Conservation (phyloP, 352 stramenopile genomes). For the Pythium brachiatum region DNA sequence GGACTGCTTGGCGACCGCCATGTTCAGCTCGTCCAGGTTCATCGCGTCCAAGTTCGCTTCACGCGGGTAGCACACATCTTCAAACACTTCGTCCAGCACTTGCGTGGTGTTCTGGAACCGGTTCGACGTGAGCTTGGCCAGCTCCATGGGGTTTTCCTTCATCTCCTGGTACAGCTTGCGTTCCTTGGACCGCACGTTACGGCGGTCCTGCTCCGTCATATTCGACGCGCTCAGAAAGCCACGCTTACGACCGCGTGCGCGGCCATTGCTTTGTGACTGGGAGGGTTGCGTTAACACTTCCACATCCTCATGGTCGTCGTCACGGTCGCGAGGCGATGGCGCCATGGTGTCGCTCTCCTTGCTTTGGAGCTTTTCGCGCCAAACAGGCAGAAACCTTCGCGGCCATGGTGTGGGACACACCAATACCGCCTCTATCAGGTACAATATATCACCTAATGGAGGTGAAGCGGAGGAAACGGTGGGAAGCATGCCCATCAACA, state of each 20-base stretch:
- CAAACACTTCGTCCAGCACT: slow-evolving; percentile 74
- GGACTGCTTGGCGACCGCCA: slow-evolving; percentile 70
- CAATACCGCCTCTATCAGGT: no score
- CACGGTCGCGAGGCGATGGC: slow-evolving; percentile 14
- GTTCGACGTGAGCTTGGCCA: slow-evolving; percentile 60
- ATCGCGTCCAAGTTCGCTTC: slow-evolving; percentile 80
- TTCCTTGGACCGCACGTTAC: slow-evolving; percentile 71
- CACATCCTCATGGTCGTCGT: slow-evolving; percentile 11
- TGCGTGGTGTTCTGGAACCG: slow-evolving; percentile 58
- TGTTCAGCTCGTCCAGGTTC: slow-evolving; percentile 83
- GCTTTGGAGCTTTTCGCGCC: slow-evolving; percentile 3
- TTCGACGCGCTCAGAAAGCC: slow-evolving; percentile 68
- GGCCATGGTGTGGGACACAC: slow-evolving; percentile 1
- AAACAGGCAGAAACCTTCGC: not conserved
- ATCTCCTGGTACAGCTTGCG: slow-evolving; percentile 72
- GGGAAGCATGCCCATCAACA: not conserved
- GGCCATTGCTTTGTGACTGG: not conserved
- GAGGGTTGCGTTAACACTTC: slow-evolving; percentile 9
- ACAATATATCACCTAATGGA: no score
- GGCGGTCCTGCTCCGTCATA: slow-evolving; percentile 67
- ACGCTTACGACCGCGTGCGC: slow-evolving; percentile 30
- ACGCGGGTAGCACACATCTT: slow-evolving; percentile 73
- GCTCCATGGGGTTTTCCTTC: slow-evolving; percentile 64
- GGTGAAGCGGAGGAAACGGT: no score
- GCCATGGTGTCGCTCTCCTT: slow-evolving; percentile 17